Evolutionary conservation across 768 basidiomycete genomes (phyloP).

Genomic region (Calocybe gangraenosa): DNA sequence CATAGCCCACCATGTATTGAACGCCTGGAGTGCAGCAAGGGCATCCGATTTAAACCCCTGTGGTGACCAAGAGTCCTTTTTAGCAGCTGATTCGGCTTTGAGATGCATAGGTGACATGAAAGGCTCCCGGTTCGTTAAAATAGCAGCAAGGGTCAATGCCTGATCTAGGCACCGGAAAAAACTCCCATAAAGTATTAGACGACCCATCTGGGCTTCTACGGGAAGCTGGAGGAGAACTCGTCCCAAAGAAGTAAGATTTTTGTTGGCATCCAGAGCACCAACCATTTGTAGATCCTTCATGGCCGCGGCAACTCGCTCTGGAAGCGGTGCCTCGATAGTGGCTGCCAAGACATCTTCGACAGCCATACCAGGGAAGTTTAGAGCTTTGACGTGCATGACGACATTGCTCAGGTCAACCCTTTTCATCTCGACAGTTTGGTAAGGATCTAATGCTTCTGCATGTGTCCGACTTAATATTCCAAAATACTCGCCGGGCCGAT

Average conservation of each 20-base stretch:
- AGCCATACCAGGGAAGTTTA: slow-evolving; percentile 81
- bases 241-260: slow-evolving; percentile 83
- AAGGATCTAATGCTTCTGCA: slow-evolving; percentile 58
- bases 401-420: slow-evolving; percentile 85
- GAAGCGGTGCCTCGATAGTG: slow-evolving; percentile 85
- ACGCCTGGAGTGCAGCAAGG: slow-evolving; percentile 75
- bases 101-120: slow-evolving; percentile 81
- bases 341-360: slow-evolving; percentile 84
- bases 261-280: slow-evolving; percentile 75
- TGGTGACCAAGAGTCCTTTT: slow-evolving; percentile 78
- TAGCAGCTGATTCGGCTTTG: slow-evolving; percentile 63
- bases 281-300: slow-evolving; percentile 78
- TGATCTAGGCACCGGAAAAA: slow-evolving; percentile 92
- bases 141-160: slow-evolving; percentile 86
- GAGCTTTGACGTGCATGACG: slow-evolving; percentile 95
- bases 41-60: slow-evolving; percentile 81
- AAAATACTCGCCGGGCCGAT: slow-evolving; percentile 87
- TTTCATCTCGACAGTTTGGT: slow-evolving; percentile 96
- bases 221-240: slow-evolving; percentile 86
- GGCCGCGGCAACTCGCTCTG: slow-evolving; percentile 71
- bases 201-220: slow-evolving; percentile 86
- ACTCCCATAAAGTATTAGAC: slow-evolving; percentile 83
- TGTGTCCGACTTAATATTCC: slow-evolving; percentile 70
- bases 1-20: slow-evolving; percentile 74
- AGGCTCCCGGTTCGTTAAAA: slow-evolving; percentile 86